Conservation (phyloP, 208 protist species). For the Wallacemonas sp. region DNA sequence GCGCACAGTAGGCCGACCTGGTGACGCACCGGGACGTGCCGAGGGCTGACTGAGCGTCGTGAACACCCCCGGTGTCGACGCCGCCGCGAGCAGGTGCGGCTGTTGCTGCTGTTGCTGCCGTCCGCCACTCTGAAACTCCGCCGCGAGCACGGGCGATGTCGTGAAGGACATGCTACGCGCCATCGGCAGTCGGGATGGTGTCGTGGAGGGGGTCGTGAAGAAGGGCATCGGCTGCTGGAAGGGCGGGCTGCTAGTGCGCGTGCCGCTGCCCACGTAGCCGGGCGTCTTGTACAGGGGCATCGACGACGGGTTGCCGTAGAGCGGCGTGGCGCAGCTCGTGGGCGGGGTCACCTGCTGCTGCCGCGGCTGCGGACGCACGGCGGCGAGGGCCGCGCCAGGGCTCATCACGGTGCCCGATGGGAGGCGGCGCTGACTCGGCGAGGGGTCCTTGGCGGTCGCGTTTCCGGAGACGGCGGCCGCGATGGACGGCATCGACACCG, state of each 20-base stretch:
- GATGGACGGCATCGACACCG: conserved; percentile 5
- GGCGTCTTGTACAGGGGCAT: background rate
- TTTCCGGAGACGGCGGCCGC: background rate
- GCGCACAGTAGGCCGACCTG: no score
- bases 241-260: background rate
- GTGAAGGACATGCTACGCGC: conserved; percentile 11
- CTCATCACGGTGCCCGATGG: background rate
- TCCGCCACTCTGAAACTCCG: background rate
- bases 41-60: no score
- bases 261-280: background rate
- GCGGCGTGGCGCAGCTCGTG: background rate
- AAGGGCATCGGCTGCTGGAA: conserved; percentile 10
- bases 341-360: background rate
- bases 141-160: conserved; percentile 7
- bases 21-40: no score
- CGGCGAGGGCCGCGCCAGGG: background rate
- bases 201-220: background rate
- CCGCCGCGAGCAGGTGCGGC: background rate
- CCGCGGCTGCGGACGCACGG: background rate
- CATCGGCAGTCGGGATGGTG: background rate
- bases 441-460: background rate
- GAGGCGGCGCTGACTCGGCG: conserved; percentile 4
- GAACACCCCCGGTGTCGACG: no score
- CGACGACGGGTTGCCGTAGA: background rate
- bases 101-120: background rate